Base-by-base conservation (phyloP, 768 basidiomycete species). In the Suillus americanus region DNA sequence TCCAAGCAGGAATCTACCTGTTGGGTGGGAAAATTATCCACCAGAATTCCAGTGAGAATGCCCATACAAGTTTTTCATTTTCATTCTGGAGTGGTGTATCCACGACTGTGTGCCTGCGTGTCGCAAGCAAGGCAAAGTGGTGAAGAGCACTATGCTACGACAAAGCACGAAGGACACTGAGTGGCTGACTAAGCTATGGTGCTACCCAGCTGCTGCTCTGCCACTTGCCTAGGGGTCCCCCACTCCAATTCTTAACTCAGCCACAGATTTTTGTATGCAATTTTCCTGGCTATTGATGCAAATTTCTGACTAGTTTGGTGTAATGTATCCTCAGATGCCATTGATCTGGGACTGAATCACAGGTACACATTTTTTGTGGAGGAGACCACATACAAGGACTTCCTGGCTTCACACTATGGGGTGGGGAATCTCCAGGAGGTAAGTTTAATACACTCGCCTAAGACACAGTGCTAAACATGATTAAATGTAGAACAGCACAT, bases 231-330 rank as follows among this genome's bases (percentile, higher is more conserved):
- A n/a, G n/a, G n/a, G n/a, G n/a, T n/a, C n/a, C n/a, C n/a, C n/a
- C n/a, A n/a, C n/a, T n/a, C n/a, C n/a, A n/a, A n/a, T 48, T 48
- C 46, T 48, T 48, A 48, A 23, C 23, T 13, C 12, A 13, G 46
- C n/a, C 23, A 48, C 57, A 77, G 76, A 62, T 78, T 74, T 71
- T 30, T 74, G 3, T 70, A 72, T 59, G 53, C 38, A 6, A 50
- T 70, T 1, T 73, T 74, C 60, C 54, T 77, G 5, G 71, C 69
- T 1, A 71, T 77, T 5, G 76, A 77, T 56, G 73, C 75, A 2
- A 77, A 77, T 63, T 78, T 78, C 63, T 65, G 75, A 3, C 64
- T 77, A 16, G 74, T 74, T 55, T 62, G 67, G 10, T 55, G 66
- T 51, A 69, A 71, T 38, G 70, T 70, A 3, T 75, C 73, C 14